Conservation (phyloP, 2,329 filamentous ascomycete species). For the Diaporthe aspalathi region DNA sequence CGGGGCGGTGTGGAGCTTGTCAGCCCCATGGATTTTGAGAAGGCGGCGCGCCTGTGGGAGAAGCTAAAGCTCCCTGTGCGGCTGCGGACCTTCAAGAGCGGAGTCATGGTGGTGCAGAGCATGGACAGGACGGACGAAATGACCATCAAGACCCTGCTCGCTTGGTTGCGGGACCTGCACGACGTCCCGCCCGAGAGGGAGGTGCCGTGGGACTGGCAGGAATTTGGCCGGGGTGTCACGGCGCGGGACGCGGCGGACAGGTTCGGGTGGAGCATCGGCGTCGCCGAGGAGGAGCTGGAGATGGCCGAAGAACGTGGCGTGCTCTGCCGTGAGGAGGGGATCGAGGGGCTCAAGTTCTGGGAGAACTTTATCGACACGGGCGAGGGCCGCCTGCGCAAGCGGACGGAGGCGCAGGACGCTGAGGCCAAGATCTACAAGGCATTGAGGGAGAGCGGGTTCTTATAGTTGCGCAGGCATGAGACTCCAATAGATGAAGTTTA, state of each 20-base stretch:
- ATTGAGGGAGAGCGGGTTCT: slow-evolving; percentile 56
- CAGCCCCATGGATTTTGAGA: slow-evolving; percentile 90
- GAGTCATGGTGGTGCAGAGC: slow-evolving; percentile 92
- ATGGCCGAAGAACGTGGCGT: slow-evolving; percentile 95
- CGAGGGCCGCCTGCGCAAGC: slow-evolving; percentile 48
- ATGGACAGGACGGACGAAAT: slow-evolving; percentile 90
- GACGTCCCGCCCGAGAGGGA: slow-evolving; percentile 72
- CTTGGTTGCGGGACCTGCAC: slow-evolving; percentile 82
- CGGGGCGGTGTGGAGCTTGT: slow-evolving; percentile 94
- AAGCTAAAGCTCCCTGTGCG: slow-evolving; percentile 87
- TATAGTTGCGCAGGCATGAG: slow-evolving; percentile 43
- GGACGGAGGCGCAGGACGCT: slow-evolving; percentile 48
- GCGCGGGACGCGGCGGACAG: slow-evolving; percentile 88
- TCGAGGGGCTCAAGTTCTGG: slow-evolving; percentile 95
- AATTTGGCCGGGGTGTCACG: slow-evolving; percentile 87
- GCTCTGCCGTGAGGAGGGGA: slow-evolving; percentile 89
- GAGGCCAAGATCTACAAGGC: slow-evolving; percentile 56
- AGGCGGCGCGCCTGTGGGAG: slow-evolving; percentile 89
- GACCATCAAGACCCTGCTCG: slow-evolving; percentile 79
- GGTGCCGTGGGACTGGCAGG: slow-evolving; percentile 78
- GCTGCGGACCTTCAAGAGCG: slow-evolving; percentile 89
- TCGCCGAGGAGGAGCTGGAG: slow-evolving; percentile 93
- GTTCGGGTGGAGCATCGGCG: slow-evolving; percentile 97
- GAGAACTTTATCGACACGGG: slow-evolving; percentile 75
- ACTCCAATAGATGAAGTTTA: not conserved